Base-by-base conservation (phyloP, 23 red algal species). In the Gracilariopsis chorda region DNA sequence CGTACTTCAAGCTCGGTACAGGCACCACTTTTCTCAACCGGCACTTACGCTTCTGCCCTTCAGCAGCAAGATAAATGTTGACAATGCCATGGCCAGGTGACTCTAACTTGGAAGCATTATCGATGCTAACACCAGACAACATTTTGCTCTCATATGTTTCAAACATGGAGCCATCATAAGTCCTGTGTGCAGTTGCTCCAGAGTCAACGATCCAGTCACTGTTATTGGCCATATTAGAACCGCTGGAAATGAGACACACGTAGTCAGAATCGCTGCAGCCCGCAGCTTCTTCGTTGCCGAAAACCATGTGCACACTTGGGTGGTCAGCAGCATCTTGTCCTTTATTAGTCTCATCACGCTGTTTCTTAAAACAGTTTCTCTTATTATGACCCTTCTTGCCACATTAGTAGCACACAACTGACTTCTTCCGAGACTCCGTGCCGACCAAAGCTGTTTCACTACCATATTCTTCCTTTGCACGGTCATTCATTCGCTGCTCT, bases 151-250 rank as follows among this genome's bases (percentile, higher is more conserved):
- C 79, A 13, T 45, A 83, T 21, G 52, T 4, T 47, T 63, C 51
- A 25, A 83, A 83, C 79, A 83, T 48, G 2, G 52, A 63, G 1
- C 48, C 24, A 35, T 83, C 40, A 48, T 63, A 64, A 83, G 36
- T 63, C 79, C 59, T 83, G 36, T 83, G 79, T 1, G 79, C 52
- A 45, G 79, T 83, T 3, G 79, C 53, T 3, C 79, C 57, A 64
- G 53, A 83, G 79, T 64, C 79, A 45, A 64, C 39, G 16, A 83
- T 83, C 79, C 55, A 83, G 8, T 70, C 3, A 41, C 63, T 70
- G 52, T 13, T 58, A n/a, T n/a, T n/a, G n/a, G n/a, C n/a, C n/a
- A n/a, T n/a, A n/a, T n/a, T n/a, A n/a, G n/a, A n/a, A n/a, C n/a
- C n/a, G n/a, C n/a, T n/a, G n/a, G n/a, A n/a, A n/a, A n/a, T n/a